Evolutionary conservation across 2,329 filamentous ascomycete species (phyloP).

Genomic region (Phoma herbarum): DNA sequence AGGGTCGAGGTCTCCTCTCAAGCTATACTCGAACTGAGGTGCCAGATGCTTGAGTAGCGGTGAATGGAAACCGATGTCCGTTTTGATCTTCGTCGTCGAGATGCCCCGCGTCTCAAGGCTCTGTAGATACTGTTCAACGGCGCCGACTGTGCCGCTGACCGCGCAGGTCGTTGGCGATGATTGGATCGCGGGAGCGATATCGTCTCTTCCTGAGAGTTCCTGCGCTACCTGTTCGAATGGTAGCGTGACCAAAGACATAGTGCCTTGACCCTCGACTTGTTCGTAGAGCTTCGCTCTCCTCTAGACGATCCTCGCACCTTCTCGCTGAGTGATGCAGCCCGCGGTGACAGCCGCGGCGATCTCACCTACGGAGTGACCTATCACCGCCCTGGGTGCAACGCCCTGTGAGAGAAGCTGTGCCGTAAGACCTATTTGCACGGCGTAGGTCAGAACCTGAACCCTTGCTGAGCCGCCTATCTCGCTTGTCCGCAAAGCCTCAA

Average conservation of each 20-base stretch:
- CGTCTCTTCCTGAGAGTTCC: conserved; percentile 30
- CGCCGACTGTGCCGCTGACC: conserved; percentile 35
- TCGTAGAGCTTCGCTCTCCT: conserved; percentile 43
- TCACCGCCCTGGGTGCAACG: conserved; percentile 21
- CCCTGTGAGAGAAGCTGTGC: conserved; percentile 29
- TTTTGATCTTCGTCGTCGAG: conserved; percentile 48
- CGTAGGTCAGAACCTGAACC: conserved; percentile 48
- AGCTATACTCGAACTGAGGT: conserved; percentile 35
- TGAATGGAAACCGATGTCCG: conserved; percentile 54
- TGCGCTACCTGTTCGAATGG: conserved; percentile 36
- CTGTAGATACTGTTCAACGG: conserved; percentile 28
- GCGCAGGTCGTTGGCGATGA: conserved; percentile 50
- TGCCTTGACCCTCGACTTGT: conserved; percentile 37
- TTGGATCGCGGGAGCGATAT: conserved; percentile 46
- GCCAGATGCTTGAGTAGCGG: conserved; percentile 44
- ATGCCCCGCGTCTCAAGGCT: conserved; percentile 35
- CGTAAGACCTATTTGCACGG: conserved; percentile 42
- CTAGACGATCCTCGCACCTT: conserved; percentile 48
- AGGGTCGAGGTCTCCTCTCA: conserved; percentile 37
- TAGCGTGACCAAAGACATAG: conserved; percentile 44
- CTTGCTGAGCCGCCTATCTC: conserved; percentile 37
- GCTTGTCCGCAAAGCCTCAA: conserved; percentile 20
- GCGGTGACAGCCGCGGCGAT: conserved; percentile 50
- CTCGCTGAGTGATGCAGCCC: conserved; percentile 42
- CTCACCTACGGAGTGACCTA: conserved; percentile 43